phyloP scores from a whole-genome alignment of 306 rosid species.

The Arachis hypogaea region DNA sequence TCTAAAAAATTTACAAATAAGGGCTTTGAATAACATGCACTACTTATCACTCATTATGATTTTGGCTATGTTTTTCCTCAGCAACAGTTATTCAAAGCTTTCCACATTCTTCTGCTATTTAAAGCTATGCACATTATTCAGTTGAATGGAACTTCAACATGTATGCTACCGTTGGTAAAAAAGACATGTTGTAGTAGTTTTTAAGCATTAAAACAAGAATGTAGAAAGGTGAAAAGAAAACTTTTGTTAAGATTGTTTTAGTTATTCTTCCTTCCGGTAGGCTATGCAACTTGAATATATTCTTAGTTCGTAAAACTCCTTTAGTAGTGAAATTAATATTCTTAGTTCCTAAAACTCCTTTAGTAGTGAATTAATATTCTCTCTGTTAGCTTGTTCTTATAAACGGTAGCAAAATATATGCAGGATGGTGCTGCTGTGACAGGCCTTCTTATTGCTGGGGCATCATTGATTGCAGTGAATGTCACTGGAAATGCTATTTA shows the following conservation, averaged over 20 bases:
- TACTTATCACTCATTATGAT: background rate
- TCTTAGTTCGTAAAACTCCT: conserved; percentile 22
- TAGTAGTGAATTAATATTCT: conserved; percentile 10
- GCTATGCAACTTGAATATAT: conserved; percentile 22
- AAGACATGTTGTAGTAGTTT: conserved; percentile 13
- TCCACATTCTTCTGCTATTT: conserved; percentile 4
- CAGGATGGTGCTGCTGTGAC: conserved; percentile 99
- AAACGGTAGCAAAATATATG: conserved; percentile 45
- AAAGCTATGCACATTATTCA: background rate
- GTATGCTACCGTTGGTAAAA: conserved; percentile 19
- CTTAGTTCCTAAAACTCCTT: conserved; percentile 19
- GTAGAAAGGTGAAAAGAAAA: background rate
- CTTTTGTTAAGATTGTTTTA: conserved; percentile 5
- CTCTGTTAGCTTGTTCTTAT: conserved; percentile 23
- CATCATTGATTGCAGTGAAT: conserved; percentile 87
- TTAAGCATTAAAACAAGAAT: conserved; percentile 9
- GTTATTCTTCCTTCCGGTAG: conserved; percentile 24
- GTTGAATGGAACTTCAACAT: conserved; percentile 17
- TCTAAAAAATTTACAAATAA: background rate
- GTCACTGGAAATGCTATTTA: conserved; percentile 89
- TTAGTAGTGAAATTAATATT: conserved; percentile 1
- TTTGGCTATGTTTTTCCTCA: conserved; percentile 5
- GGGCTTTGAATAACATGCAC: conserved; percentile 22
- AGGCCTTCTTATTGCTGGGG: conserved; percentile 90
- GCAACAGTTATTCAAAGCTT: conserved; percentile 25